A percentile compares a stretch with the other conserved stretches of the same genome.
Evolutionary conservation across 257 asterid genomes (phyloP).

Genomic region (Echium plantagineum): DNA sequence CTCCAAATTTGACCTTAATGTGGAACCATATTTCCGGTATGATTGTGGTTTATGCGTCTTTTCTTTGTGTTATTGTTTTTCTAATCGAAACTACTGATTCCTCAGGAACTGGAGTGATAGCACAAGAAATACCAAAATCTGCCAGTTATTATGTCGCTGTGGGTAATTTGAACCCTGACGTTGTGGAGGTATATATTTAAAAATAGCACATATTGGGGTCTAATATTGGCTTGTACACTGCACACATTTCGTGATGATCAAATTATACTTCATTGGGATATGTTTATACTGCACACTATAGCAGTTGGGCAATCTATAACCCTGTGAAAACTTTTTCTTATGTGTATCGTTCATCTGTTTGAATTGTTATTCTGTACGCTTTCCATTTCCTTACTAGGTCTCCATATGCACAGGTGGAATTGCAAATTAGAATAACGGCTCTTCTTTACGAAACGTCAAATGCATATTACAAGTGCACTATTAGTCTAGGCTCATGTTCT

Average conservation of each 20-base stretch:
- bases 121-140: constrained; percentile 34
- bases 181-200: constrained; percentile 37
- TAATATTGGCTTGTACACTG: not conserved
- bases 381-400: constrained; percentile 8
- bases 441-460: constrained; percentile 41
- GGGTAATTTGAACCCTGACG: constrained; percentile 54
- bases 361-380: no score
- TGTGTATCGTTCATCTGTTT: no score
- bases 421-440: constrained; percentile 31
- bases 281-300: no score
- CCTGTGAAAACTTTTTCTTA: no score
- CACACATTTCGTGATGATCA: not conserved
- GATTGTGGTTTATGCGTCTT: constrained; percentile 16
- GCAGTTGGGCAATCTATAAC: no score
- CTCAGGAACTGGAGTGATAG: constrained; percentile 61
- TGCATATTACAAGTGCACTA: constrained; percentile 53
- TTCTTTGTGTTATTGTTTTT: not conserved
- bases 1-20: constrained; percentile 38
- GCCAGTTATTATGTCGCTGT: constrained; percentile 55
- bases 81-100: constrained; percentile 10
- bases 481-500: constrained; percentile 35
- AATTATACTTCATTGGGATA: not conserved
- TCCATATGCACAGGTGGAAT: constrained; percentile 40
- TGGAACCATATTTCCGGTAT: constrained; percentile 65
- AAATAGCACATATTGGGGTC: not conserved